Percentiles rank a stretch among this genome's conserved stretches.
Conservation (phyloP, 2,329 filamentous ascomycete genomes). For the Penicillium italicum region DNA sequence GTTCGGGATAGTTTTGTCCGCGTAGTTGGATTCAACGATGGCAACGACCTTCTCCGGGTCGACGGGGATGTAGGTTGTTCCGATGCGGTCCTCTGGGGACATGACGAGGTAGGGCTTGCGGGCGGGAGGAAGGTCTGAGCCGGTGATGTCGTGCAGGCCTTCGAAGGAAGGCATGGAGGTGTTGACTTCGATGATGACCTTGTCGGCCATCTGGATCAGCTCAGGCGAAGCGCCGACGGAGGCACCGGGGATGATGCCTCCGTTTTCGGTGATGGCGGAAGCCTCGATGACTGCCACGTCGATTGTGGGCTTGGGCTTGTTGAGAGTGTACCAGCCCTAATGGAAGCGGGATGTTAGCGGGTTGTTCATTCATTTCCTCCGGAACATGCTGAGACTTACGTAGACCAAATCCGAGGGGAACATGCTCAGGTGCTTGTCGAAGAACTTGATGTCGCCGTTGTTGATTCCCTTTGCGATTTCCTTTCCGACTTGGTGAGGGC, state of each 20-base stretch:
- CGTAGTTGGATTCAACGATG: slow-evolving; percentile 79
- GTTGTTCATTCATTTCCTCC: slow-evolving; percentile 1
- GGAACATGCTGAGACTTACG: slow-evolving; percentile 39
- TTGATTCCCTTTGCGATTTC: slow-evolving; percentile 88
- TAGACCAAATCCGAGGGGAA: slow-evolving; percentile 85
- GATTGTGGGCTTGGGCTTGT: slow-evolving; percentile 68
- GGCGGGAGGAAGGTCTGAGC: slow-evolving; percentile 76
- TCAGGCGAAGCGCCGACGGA: slow-evolving; percentile 83
- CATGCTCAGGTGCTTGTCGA: slow-evolving; percentile 92
- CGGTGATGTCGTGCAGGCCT: slow-evolving; percentile 85
- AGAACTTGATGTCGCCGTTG: slow-evolving; percentile 82
- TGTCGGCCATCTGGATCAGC: slow-evolving; percentile 85
- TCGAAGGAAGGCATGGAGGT: slow-evolving; percentile 80
- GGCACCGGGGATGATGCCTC: slow-evolving; percentile 82
- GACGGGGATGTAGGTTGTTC: slow-evolving; percentile 74
- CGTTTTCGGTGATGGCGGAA: slow-evolving; percentile 80
- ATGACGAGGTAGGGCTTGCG: slow-evolving; percentile 85
- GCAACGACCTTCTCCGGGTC: slow-evolving; percentile 82
- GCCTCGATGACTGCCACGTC: slow-evolving; percentile 85
- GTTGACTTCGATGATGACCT: slow-evolving; percentile 91
- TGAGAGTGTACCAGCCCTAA: slow-evolving; percentile 76
- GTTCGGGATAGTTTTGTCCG: slow-evolving; percentile 72
- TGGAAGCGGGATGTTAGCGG: slow-evolving; percentile 9
- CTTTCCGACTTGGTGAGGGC: slow-evolving; percentile 87
- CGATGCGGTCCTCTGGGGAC: slow-evolving; percentile 80